Evolutionary conservation across 2,329 filamentous ascomycete genomes (phyloP), one percentile per base, ranked within the genome.

Genomic region (Onygenales sp.): DNA sequence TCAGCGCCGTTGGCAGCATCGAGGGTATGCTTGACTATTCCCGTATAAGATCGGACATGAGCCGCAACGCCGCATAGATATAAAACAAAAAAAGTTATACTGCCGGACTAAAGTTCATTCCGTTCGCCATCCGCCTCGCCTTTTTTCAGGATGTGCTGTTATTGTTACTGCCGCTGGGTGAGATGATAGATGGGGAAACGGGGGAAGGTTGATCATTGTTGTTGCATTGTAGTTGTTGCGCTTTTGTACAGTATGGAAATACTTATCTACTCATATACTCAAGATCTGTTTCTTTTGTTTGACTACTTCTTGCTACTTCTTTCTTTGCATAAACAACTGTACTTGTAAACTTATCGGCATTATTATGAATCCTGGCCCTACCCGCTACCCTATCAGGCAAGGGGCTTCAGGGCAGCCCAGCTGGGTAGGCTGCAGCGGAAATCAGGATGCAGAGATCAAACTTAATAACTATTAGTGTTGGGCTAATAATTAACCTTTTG

Each of bases 1-100:
- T 98, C 72, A 91, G 85, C 70, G 93, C 92, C 36, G 88, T 97
- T 61, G 93, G 93, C 62, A 85, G 83, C 76, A 90, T 97, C 68
- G 93, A 97, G 81, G 92, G 84, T 69, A 71, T 85, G 61, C 70
- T 84, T 58, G 80, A 74, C 64, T 74, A 73, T 66, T 65, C 72
- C 60, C 67, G 72, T 57, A 71, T 75, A 63, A 80, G 90, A 71
- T 84, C 82, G 72, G 89, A 93, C 71, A 93, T 93, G 86, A 89
- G 83, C 78, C 84, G 89, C 73, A 92, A 89, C 77, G 58, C 64
- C 50, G 61, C 66, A 54, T 73, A 71, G 63, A 60, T 41, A 51
- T 39, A 35, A 46, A 35, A 46, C 14, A 10, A 32, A 32, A 13
- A 13, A 32, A 14, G 36, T n/a, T 31, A 46, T 13, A 32, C 14